Evolutionary conservation across 257 asterid genomes (phyloP).

Genomic region (Capsicum rhomboideum): DNA sequence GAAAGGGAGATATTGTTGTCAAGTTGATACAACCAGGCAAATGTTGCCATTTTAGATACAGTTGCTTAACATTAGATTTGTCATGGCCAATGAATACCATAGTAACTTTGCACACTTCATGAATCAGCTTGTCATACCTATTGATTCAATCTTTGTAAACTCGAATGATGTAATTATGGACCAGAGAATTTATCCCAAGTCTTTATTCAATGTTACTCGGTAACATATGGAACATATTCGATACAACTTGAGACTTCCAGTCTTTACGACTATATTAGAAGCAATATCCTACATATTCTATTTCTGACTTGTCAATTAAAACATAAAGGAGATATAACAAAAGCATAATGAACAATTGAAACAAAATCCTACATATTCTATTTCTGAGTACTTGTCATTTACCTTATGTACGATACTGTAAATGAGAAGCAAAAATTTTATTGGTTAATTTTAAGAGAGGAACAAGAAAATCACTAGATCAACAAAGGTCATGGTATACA

Average conservation of each 20-base stretch:
- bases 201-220: not conserved
- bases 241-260: not conserved
- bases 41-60: not conserved
- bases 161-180: not conserved
- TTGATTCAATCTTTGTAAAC: not conserved
- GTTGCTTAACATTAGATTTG: not conserved
- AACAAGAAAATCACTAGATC: not conserved
- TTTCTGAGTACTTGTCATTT: no score
- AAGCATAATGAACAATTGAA: no score
- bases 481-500: not conserved
- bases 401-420: not conserved
- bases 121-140: not conserved
- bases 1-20: constrained; percentile 49
- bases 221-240: not conserved
- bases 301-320: no score
- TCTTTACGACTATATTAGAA: not conserved
- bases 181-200: not conserved
- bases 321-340: no score
- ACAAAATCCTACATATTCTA: no score
- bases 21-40: constrained; percentile 5
- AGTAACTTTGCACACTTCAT: not conserved
- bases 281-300: no score
- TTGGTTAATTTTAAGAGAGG: not conserved
- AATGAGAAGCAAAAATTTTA: not conserved
- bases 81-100: not conserved